Evolutionary conservation across 768 basidiomycete genomes (phyloP).

Genomic region (Chalciporus chontae): DNA sequence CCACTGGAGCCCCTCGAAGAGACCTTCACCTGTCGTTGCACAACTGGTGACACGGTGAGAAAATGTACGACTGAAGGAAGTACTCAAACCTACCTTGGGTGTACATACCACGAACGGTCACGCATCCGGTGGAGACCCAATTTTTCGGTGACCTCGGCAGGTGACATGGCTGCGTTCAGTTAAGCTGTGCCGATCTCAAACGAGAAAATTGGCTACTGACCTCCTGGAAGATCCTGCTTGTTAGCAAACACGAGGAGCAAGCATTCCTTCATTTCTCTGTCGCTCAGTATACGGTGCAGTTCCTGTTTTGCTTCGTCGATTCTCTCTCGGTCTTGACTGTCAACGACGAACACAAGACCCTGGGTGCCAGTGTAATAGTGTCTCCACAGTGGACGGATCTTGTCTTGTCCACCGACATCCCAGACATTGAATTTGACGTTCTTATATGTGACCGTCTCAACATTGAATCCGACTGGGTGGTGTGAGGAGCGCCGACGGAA

Average conservation of each 20-base stretch:
- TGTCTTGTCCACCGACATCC: constrained; percentile 99
- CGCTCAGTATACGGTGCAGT: constrained; percentile 91
- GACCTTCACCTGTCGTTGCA: constrained; percentile 93
- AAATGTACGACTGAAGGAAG: neutral
- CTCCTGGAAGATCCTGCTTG: constrained; percentile 97
- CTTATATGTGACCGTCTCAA: constrained; percentile 99
- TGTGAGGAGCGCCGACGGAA: neutral
- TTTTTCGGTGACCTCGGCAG: constrained; percentile 97
- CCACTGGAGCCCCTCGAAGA: constrained; percentile 98
- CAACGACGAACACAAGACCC: constrained; percentile 96
- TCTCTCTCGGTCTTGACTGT: constrained; percentile 92
- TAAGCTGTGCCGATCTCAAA: neutral
- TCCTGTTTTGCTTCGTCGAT: constrained; percentile 97
- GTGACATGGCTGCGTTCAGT: constrained; percentile 79
- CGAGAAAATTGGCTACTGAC: constrained; percentile 43
- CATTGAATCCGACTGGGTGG: constrained; percentile 88
- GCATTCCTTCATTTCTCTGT: constrained; percentile 98
- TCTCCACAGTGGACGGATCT: constrained; percentile 97
- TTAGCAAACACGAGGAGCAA: constrained; percentile 97
- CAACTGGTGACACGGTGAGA: constrained; percentile 50
- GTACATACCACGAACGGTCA: constrained; percentile 98
- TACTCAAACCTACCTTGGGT: constrained; percentile 72
- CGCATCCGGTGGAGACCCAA: constrained; percentile 94
- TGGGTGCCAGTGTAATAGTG: constrained; percentile 99
- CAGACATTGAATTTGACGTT: constrained; percentile 95